Conservation (phyloP, 2,329 filamentous ascomycete species). For the Diaporthe citri region DNA sequence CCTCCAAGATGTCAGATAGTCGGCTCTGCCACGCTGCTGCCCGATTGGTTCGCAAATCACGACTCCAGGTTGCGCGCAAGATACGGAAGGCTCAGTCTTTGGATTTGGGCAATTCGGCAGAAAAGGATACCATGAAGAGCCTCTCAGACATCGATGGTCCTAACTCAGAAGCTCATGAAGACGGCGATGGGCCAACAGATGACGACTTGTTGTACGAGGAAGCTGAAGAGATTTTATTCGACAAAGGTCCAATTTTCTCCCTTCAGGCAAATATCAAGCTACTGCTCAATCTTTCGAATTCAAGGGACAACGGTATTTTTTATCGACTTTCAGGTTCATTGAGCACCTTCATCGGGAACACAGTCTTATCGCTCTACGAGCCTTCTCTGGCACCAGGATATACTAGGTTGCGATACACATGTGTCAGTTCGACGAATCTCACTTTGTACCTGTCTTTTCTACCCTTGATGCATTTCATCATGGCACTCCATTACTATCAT, state of each 20-base stretch:
- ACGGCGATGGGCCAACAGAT: background rate
- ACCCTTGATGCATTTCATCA: too few species aligned
- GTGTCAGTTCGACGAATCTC: slow-evolving; percentile 3
- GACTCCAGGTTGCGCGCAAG: background rate
- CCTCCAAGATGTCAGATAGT: background rate
- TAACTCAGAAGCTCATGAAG: background rate
- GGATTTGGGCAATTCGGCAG: too few species aligned
- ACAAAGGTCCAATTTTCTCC: background rate
- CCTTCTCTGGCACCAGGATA: background rate
- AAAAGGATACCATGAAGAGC: too few species aligned
- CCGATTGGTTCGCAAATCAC: slow-evolving; percentile 18
- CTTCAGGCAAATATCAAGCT: slow-evolving; percentile 12
- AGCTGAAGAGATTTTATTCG: slow-evolving; percentile 12
- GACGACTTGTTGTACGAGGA: background rate
- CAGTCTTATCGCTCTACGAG: background rate
- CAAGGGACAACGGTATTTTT: background rate
- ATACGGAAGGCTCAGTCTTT: slow-evolving; percentile 8
- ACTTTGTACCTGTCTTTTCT: too few species aligned
- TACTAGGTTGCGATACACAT: slow-evolving; percentile 1
- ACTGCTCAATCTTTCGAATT: background rate
- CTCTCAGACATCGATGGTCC: background rate
- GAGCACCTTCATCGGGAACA: background rate
- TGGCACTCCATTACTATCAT: too few species aligned
- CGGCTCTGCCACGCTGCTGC: background rate
- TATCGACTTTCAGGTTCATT: background rate